Percentiles rank a stretch among this genome's conserved stretches.
phyloP scores from a whole-genome alignment of 306 rosid species.

The Lathyrus tuberosus region DNA sequence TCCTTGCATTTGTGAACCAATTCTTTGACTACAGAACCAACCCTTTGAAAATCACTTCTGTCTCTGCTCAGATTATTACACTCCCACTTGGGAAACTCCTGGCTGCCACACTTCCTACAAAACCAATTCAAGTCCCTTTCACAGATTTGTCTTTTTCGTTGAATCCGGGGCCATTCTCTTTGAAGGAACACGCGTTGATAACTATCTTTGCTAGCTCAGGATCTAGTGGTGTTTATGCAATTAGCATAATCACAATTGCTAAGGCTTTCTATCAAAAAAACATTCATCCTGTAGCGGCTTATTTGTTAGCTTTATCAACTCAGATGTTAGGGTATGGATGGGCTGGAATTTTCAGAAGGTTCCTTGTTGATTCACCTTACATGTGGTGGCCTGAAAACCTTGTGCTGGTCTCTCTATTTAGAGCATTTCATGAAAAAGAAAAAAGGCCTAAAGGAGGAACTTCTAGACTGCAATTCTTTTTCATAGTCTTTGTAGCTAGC shows the following conservation, averaged over 20 bases:
- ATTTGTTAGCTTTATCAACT: slow-evolving; percentile 68
- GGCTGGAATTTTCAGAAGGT: slow-evolving; percentile 77
- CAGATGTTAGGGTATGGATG: slow-evolving; percentile 91
- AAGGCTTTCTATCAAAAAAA: slow-evolving; percentile 75
- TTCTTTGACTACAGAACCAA: slow-evolving; percentile 70
- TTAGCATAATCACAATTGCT: slow-evolving; percentile 71
- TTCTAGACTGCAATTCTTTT: slow-evolving; percentile 66
- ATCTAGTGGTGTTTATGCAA: slow-evolving; percentile 71
- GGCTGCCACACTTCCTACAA: slow-evolving; percentile 69
- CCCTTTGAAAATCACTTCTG: slow-evolving; percentile 58
- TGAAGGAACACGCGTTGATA: slow-evolving; percentile 83
- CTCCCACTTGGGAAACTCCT: slow-evolving; percentile 76
- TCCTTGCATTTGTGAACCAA: slow-evolving; percentile 77
- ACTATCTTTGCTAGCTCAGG: slow-evolving; percentile 90
- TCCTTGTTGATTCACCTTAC: slow-evolving; percentile 76
- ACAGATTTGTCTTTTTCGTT: slow-evolving; percentile 63
- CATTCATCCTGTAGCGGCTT: slow-evolving; percentile 62
- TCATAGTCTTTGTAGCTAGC: slow-evolving; percentile 52
- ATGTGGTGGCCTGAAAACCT: slow-evolving; percentile 87
- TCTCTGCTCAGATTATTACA: slow-evolving; percentile 68
- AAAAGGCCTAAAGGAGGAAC: slow-evolving; percentile 64
- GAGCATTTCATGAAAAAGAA: slow-evolving; percentile 79
- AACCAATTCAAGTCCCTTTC: slow-evolving; percentile 42
- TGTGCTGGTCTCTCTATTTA: slow-evolving; percentile 76
- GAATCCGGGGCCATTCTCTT: slow-evolving; percentile 80